These are phyloP conservation scores for Podaxis mareebaensis DNA, from an alignment of 768 basidiomycete species.

Conservation along the genomic window DNA sequence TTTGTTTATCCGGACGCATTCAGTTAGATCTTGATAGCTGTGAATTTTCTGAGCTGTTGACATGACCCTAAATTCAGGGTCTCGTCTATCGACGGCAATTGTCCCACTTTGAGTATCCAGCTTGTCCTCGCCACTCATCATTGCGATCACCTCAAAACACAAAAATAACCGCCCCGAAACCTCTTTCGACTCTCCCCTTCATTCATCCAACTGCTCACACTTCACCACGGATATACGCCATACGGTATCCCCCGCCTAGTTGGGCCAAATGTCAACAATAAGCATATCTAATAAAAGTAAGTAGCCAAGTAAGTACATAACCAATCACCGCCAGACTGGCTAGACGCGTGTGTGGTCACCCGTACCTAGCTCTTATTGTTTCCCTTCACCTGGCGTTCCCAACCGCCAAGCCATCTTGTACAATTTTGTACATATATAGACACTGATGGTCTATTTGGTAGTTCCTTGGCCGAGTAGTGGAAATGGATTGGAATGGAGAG, in stretches of 20 bases:
- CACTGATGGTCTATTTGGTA: slow-evolving; percentile 3
- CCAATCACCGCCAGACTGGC: slow-evolving; percentile 1
- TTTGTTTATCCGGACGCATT: not conserved
- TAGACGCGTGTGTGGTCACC: not conserved
- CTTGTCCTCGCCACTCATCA: not conserved
- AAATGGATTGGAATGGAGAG: slow-evolving; percentile 7
- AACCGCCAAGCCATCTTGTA: not conserved
- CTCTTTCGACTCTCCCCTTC: not conserved
- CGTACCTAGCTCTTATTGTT: slow-evolving; percentile 16
- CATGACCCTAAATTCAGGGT: not conserved
- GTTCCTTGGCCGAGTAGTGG: not conserved
- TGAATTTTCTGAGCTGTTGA: not conserved
- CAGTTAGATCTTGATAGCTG: not conserved
- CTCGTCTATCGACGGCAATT: not conserved
- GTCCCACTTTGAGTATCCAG: not conserved
- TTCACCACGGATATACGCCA: slow-evolving; percentile 1
- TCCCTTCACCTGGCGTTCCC: not conserved
- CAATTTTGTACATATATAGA: slow-evolving; percentile 5
- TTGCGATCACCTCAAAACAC: not conserved
- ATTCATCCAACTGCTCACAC: not conserved
- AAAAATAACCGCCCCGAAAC: not conserved
- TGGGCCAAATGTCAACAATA: slow-evolving; percentile 3
- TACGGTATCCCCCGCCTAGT: not conserved
- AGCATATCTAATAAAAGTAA: slow-evolving; percentile 1
- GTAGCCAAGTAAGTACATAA: not conserved